Evolutionary conservation across 2,329 filamentous ascomycete species (phyloP).

Genomic region (Ustilaginoidea virens): DNA sequence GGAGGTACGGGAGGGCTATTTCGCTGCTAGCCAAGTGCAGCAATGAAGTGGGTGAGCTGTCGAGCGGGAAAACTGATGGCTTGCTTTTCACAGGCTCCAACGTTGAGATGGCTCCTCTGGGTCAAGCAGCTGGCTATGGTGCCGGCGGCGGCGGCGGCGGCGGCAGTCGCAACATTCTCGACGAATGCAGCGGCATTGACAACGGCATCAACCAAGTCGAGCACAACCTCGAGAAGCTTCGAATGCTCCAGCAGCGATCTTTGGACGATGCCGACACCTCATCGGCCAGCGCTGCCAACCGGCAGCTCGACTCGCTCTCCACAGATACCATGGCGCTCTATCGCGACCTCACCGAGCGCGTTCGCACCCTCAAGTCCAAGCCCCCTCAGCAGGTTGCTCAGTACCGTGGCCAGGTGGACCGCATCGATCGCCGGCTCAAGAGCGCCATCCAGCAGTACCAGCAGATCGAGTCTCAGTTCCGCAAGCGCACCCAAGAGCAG

Average conservation of each 20-base stretch:
- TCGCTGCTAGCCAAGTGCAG: neutral
- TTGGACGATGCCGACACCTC: constrained; percentile 63
- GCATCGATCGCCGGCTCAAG: constrained; percentile 67
- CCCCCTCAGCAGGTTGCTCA: constrained; percentile 57
- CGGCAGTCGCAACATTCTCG: constrained; percentile 58
- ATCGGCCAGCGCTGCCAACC: constrained; percentile 46
- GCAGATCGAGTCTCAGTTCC: constrained; percentile 63
- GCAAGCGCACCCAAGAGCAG: constrained; percentile 66
- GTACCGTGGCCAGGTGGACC: constrained; percentile 68
- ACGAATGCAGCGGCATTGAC: constrained; percentile 72
- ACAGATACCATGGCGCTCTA: constrained; percentile 74
- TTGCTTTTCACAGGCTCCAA: constrained; percentile 22
- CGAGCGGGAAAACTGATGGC: constrained; percentile 1
- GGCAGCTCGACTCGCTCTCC: constrained; percentile 57
- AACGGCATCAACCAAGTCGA: constrained; percentile 62
- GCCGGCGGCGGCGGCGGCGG: constrained; percentile 32
- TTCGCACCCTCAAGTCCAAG: constrained; percentile 70
- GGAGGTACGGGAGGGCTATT: constrained; percentile 15
- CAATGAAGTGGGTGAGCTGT: neutral
- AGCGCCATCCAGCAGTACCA: constrained; percentile 71
- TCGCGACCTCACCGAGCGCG: constrained; percentile 60
- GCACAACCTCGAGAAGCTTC: constrained; percentile 54
- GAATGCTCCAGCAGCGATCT: constrained; percentile 52
- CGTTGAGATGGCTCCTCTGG: constrained; percentile 58
- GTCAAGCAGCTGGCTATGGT: constrained; percentile 27